phyloP scores from a whole-genome alignment of 2,329 filamentous ascomycete species.

The Pseudogymnoascus sp. region DNA sequence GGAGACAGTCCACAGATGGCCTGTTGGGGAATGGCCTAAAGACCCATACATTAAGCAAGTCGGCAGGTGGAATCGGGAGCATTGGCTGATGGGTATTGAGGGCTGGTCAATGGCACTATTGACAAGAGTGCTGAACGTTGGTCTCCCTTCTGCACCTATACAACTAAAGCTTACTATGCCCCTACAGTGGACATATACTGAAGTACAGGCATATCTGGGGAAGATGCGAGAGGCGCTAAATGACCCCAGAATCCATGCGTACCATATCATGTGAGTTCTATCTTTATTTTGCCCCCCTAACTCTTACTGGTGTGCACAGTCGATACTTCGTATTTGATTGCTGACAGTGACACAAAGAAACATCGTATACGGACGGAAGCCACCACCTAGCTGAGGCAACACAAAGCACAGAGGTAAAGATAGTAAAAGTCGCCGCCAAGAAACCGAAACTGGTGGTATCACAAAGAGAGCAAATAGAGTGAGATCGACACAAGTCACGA shows the following conservation, averaged over 20 bases:
- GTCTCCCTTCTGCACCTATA: neutral
- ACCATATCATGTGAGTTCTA: slow-evolving; percentile 17
- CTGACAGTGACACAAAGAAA: neutral
- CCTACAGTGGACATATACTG: slow-evolving; percentile 14
- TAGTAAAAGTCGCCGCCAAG: neutral
- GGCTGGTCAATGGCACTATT: slow-evolving; percentile 22
- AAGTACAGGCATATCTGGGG: slow-evolving; percentile 15
- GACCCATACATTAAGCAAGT: slow-evolving; percentile 27
- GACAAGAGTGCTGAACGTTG: slow-evolving; percentile 21
- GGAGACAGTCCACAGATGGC: slow-evolving; percentile 24
- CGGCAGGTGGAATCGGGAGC: slow-evolving; percentile 20
- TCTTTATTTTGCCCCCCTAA: neutral
- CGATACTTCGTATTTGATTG: neutral
- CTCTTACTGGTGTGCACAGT: neutral
- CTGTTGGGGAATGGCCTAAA: slow-evolving; percentile 29
- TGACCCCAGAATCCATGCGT: slow-evolving; percentile 18
- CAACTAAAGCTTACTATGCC: neutral
- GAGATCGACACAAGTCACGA: neutral
- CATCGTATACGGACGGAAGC: neutral
- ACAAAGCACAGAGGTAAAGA: neutral
- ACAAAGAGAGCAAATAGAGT: neutral
- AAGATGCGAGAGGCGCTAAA: slow-evolving; percentile 15
- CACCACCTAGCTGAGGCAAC: neutral
- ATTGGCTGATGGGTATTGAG: slow-evolving; percentile 23
- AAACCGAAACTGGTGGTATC: neutral